phyloP scores from a whole-genome alignment of 441 rosid species.

The Jatropha podagrica region DNA sequence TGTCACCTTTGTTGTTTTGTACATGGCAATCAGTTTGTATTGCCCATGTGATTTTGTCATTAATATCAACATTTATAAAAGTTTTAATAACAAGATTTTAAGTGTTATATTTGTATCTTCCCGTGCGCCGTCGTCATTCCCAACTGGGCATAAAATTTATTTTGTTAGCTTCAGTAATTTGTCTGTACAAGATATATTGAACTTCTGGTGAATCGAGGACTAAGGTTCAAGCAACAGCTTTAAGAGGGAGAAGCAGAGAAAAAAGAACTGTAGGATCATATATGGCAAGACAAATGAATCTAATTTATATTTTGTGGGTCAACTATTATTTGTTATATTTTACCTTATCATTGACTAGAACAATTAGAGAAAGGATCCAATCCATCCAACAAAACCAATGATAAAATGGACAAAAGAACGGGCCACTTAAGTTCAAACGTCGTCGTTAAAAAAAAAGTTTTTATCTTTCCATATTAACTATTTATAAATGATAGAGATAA shows the following conservation, averaged over 20 bases:
- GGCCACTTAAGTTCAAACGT: background rate
- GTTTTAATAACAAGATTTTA: background rate
- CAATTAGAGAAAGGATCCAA: background rate
- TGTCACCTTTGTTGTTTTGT: background rate
- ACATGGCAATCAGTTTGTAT: background rate
- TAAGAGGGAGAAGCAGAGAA: too few relatives aligned
- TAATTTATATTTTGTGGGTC: too few relatives aligned
- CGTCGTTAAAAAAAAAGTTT: background rate
- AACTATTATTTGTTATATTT: too few relatives aligned
- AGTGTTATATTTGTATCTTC: background rate
- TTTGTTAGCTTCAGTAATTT: background rate
- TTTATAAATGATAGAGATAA: background rate
- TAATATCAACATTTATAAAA: slow-evolving; percentile 1
- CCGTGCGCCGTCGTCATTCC: too few relatives aligned
- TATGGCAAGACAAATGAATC: too few relatives aligned
- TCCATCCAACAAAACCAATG: slow-evolving; percentile 13
- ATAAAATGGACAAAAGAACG: slow-evolving; percentile 5
- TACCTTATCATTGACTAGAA: background rate
- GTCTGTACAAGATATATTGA: background rate
- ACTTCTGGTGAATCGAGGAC: too few relatives aligned
- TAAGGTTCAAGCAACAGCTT: too few relatives aligned
- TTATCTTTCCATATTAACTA: background rate
- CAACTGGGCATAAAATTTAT: too few relatives aligned
- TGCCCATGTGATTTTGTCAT: slow-evolving; percentile 9
- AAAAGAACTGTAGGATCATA: too few relatives aligned